A percentile compares a stretch with the other conserved stretches of the same genome.
Conservation (phyloP, 2,329 filamentous ascomycete species). For the Aspergillus udagawae region DNA sequence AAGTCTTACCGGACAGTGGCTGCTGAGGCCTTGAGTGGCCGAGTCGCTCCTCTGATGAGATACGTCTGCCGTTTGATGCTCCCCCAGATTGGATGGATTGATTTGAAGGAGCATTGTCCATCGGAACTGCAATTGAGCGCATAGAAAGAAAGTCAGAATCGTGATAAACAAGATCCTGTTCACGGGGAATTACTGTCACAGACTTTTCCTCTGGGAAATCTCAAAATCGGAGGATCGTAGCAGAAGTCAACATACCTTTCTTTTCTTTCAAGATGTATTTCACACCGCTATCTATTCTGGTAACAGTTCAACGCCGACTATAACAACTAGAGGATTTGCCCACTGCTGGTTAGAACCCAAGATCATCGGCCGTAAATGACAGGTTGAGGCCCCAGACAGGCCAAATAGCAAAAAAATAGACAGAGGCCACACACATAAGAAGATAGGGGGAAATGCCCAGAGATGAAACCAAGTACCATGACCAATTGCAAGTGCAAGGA, state of each 20-base stretch:
- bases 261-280: neutral
- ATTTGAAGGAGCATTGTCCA: constrained; percentile 9
- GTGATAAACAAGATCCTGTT: neutral
- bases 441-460: neutral
- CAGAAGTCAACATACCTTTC: constrained; percentile 6
- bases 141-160: neutral
- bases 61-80: neutral
- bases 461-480: neutral
- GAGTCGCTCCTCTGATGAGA: neutral
- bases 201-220: neutral
- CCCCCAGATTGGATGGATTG: constrained; percentile 2
- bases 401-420: neutral
- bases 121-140: constrained; percentile 8
- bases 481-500: neutral
- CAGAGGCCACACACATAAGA: neutral
- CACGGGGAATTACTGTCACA: neutral
- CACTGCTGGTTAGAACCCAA: neutral
- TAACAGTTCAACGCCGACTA: neutral
- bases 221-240: neutral
- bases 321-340: neutral
- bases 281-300: neutral
- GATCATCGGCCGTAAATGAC: neutral
- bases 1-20: constrained; percentile 10
- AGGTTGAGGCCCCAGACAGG: neutral
- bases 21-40: constrained; percentile 1